phyloP scores from a whole-genome alignment of 352 stramenopile genomes.

The Globisporangium mamillatum region DNA sequence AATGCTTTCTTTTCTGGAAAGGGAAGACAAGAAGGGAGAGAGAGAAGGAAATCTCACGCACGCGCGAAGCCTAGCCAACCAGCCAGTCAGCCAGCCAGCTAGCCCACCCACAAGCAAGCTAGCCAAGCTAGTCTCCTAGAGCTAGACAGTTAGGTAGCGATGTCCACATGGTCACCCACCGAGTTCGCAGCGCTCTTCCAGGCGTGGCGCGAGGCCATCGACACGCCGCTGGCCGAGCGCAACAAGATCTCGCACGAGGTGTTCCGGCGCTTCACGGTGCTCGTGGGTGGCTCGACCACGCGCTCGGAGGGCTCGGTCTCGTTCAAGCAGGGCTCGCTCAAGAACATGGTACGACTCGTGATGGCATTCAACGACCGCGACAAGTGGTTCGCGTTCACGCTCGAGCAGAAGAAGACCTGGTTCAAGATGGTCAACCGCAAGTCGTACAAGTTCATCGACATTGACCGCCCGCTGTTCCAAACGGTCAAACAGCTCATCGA shows the following conservation, averaged over 20 bases:
- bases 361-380: slow-evolving; percentile 17
- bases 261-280: slow-evolving; percentile 15
- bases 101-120: neutral
- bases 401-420: slow-evolving; percentile 19
- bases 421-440: slow-evolving; percentile 21
- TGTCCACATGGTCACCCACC: slow-evolving; percentile 14
- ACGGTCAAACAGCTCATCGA: slow-evolving; percentile 11
- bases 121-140: neutral
- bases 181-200: slow-evolving; percentile 19
- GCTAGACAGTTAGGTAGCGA: neutral
- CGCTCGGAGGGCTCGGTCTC: slow-evolving; percentile 15
- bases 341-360: slow-evolving; percentile 18
- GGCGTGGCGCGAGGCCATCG: slow-evolving; percentile 17
- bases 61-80: neutral
- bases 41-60: neutral
- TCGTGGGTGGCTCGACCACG: slow-evolving; percentile 7
- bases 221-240: slow-evolving; percentile 15
- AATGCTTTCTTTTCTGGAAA: neutral
- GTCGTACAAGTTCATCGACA: slow-evolving; percentile 20
- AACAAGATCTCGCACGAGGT: slow-evolving; percentile 17
- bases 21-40: neutral
- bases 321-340: slow-evolving; percentile 19
- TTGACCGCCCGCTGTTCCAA: slow-evolving; percentile 13
- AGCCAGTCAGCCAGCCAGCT: neutral
- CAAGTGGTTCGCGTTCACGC: slow-evolving; percentile 16